These are phyloP conservation scores for Phlyctochytrium arcticum DNA, from an alignment of 192 early-diverging fungal genomes.

Conservation along the genomic window DNA sequence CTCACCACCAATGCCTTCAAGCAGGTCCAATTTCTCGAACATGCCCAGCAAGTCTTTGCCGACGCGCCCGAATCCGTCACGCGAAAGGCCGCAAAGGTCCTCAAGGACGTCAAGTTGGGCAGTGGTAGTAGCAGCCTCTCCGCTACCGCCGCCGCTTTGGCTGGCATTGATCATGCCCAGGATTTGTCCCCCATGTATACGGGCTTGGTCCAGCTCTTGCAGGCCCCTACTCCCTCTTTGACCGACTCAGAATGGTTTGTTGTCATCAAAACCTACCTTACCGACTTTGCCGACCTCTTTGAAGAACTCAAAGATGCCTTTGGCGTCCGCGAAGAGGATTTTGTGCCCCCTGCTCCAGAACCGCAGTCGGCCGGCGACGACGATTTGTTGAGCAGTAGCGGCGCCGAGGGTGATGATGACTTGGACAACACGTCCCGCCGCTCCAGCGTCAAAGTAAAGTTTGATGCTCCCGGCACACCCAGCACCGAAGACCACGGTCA, in stretches of 20 bases:
- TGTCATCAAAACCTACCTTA: conserved; percentile 11
- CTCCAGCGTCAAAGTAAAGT: conserved; percentile 14
- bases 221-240: not conserved
- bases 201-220: not conserved
- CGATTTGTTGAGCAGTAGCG: not conserved
- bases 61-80: not conserved
- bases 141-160: not conserved
- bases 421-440: conserved; percentile 1
- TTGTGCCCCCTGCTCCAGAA: not conserved
- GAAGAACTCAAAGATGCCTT: conserved; percentile 25
- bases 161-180: no score
- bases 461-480: conserved; percentile 5
- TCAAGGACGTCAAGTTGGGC: conserved; percentile 19
- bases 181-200: not conserved
- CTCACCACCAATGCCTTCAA: conserved; percentile 9
- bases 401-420: not conserved
- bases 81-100: conserved; percentile 1
- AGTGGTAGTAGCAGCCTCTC: no score
- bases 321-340: conserved; percentile 16
- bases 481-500: not conserved
- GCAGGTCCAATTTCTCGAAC: not conserved
- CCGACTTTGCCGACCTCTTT: conserved; percentile 1
- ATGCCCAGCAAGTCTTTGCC: not conserved
- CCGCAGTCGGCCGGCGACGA: not conserved
- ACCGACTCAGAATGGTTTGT: conserved; percentile 20